Base-by-base conservation (phyloP, 345 rosid genomes). In the Jatropha curcas region DNA sequence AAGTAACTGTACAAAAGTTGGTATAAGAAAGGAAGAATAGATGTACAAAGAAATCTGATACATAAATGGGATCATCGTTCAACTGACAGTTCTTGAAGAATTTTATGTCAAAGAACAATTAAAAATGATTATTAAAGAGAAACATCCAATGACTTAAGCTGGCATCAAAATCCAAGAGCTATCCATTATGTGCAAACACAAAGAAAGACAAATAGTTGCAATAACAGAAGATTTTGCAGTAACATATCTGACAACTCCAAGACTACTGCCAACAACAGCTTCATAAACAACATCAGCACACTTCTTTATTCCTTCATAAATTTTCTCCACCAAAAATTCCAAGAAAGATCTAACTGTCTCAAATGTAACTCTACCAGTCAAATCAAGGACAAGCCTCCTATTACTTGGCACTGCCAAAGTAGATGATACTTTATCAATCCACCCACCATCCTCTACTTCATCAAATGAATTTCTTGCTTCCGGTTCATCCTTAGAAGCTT, bases 311-410 rank as follows among this genome's bases (percentile, higher is more conserved):
- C 83, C 88, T 74, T 80, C 82, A 64, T 67, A 65, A 11, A 85
- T 33, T 66, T 73, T 92, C 79, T 88, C 95, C 56, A 85, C 60
- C 74, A 83, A 56, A 55, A 88, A 78, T 63, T 88, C 90, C 55
- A 92, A 81, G 72, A 89, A 76, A 50, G 93, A 87, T 79, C 88
- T 83, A 30, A 90, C 92, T 31, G 89, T 85, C 79, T 92, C 93
- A 52, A 85, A 89, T 65, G 93, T 84, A 30, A 89, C 80, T 56
- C 76, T 82, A 61, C 95, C 95, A 3, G 87, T 88, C 71, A 94
- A 55, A 77, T 89, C 97, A 70, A 94, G 88, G 67, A 89, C 84
- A 13, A 90, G 84, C 76, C 73, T 87, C 79, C 88, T 84, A 72
- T 89, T 94, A 71, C 85, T 84, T 4, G 97, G 97, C 72, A 85